Evolutionary conservation across 306 rosid species (phyloP).

Genomic region (Cucumis cinereus): DNA sequence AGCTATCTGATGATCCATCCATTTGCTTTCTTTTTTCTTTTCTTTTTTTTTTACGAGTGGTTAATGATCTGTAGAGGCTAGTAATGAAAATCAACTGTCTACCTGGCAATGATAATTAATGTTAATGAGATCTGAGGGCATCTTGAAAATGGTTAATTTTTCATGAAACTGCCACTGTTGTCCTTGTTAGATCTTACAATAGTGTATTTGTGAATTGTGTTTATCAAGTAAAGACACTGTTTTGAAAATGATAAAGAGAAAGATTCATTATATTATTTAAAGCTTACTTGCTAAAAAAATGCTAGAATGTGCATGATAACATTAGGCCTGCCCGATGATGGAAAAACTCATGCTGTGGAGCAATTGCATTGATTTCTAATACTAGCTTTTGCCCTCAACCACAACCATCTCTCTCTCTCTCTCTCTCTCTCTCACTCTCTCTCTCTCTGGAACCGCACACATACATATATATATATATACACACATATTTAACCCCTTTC

Average conservation of each 20-base stretch:
- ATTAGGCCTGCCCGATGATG: neutral
- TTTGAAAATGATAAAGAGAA: neutral
- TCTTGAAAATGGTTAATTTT: neutral
- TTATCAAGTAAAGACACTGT: neutral
- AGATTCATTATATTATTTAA: neutral
- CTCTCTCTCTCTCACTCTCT: neutral
- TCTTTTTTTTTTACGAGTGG: neutral
- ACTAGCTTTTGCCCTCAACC: slow-evolving; percentile 6
- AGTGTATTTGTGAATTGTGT: neutral
- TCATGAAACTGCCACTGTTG: neutral
- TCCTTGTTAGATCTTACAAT: neutral
- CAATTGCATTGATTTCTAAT: neutral
- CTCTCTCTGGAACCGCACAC: neutral
- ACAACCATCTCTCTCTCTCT: neutral
- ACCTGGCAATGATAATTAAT: neutral
- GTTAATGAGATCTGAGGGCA: neutral
- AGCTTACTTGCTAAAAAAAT: neutral
- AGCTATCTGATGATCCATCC: neutral
- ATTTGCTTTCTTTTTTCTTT: neutral
- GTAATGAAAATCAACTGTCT: neutral
- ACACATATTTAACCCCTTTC: neutral
- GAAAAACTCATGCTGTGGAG: neutral
- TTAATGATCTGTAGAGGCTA: slow-evolving; percentile 4
- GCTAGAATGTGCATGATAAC: neutral
- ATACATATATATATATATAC: neutral